A percentile compares a stretch with the other conserved stretches of the same genome.
Conservation (phyloP, 192 early-diverging fungal species). For the Coemansia sp. region DNA sequence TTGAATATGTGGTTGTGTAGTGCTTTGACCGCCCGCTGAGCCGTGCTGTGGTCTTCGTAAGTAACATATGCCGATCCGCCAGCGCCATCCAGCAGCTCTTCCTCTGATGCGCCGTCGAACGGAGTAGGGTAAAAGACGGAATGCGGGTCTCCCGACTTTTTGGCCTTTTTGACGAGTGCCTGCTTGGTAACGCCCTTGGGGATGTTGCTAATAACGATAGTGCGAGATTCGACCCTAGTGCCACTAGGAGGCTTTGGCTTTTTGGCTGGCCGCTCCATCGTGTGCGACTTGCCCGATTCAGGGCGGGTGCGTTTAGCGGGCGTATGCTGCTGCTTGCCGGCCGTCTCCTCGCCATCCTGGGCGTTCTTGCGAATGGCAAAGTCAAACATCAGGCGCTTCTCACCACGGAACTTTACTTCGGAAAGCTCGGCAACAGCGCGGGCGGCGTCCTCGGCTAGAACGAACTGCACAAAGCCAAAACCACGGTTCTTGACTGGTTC, state of each 20-base stretch:
- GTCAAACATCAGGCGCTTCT: slow-evolving; percentile 75
- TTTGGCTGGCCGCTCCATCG: slow-evolving; percentile 31
- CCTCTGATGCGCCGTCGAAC: slow-evolving; percentile 35
- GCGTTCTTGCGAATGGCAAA: slow-evolving; percentile 65
- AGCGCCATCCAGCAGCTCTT: slow-evolving; percentile 53
- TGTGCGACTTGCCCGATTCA: slow-evolving; percentile 16
- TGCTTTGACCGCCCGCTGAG: slow-evolving; percentile 60
- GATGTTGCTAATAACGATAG: slow-evolving; percentile 59
- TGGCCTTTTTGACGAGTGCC: slow-evolving; percentile 74
- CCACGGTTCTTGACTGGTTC: slow-evolving; percentile 68
- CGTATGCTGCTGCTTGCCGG: background rate
- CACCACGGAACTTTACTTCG: slow-evolving; percentile 72
- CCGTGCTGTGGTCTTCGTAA: slow-evolving; percentile 40
- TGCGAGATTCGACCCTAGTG: slow-evolving; percentile 27
- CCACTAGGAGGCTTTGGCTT: slow-evolving; percentile 26
- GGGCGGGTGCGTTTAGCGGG: slow-evolving; percentile 19
- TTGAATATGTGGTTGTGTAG: slow-evolving; percentile 81
- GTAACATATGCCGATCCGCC: slow-evolving; percentile 51
- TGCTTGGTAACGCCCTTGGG: slow-evolving; percentile 70
- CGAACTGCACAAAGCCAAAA: slow-evolving; percentile 91
- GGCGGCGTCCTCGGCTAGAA: slow-evolving; percentile 61
- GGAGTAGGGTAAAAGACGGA: slow-evolving; percentile 69
- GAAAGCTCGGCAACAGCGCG: slow-evolving; percentile 79
- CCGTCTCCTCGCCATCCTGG: slow-evolving; percentile 7
- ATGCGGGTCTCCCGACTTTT: slow-evolving; percentile 58